Evolutionary conservation across 257 asterid genomes (phyloP).

Genomic region (Lycium ferocissimum): DNA sequence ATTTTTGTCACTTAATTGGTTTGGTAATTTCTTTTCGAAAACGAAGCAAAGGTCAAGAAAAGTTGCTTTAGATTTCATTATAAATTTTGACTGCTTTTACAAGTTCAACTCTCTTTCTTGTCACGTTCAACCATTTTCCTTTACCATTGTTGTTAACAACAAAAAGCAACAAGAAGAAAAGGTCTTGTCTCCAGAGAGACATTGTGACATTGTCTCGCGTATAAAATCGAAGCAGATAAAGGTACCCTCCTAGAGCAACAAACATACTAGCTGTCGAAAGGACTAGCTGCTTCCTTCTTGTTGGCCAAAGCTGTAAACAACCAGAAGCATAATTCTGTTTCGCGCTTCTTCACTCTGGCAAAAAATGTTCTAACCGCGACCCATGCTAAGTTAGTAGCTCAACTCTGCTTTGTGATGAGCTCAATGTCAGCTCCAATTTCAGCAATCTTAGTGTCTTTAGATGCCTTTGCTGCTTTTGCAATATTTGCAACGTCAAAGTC

Average conservation of each 20-base stretch:
- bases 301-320: not conserved
- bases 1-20: too few relatives aligned
- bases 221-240: not conserved
- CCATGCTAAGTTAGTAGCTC: constrained; percentile 28
- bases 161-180: not conserved
- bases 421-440: constrained; percentile 95
- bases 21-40: not conserved
- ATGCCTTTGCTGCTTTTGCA: constrained; percentile 79
- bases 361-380: not conserved
- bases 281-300: not conserved
- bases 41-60: not conserved
- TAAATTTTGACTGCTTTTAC: not conserved
- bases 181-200: not conserved
- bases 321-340: not conserved
- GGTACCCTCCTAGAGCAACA: constrained; percentile 3
- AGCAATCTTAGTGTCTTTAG: constrained; percentile 75
- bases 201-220: not conserved
- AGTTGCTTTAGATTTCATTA: not conserved
- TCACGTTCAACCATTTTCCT: not conserved
- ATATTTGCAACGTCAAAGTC: constrained; percentile 83
- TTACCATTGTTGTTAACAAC: not conserved
- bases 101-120: not conserved
- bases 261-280: not conserved
- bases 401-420: constrained; percentile 63
- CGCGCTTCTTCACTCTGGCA: not conserved